Evolutionary conservation across 495 filamentous ascomycete species (phyloP).

Genomic region (Penicillium turbatum): DNA sequence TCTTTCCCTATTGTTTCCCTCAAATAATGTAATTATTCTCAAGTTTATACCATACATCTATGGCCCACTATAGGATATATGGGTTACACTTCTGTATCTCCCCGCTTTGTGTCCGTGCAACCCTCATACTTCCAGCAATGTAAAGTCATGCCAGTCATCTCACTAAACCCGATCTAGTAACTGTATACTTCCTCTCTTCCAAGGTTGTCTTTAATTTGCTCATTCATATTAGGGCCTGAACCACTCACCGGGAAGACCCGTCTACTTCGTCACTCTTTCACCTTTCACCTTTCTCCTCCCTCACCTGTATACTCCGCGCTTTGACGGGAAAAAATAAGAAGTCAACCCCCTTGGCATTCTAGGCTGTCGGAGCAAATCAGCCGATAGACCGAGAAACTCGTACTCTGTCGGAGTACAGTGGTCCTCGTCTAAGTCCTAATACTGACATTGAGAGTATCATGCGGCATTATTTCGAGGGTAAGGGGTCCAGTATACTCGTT

Average conservation of each 20-base stretch:
- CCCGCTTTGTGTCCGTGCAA: neutral
- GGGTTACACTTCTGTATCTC: neutral
- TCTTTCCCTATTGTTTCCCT: neutral
- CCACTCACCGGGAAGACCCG: slow-evolving; percentile 11
- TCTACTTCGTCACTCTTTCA: neutral
- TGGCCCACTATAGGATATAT: neutral
- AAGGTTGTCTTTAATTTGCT: neutral
- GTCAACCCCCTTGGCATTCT: slow-evolving; percentile 5
- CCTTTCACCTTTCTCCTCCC: neutral
- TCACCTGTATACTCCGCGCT: neutral
- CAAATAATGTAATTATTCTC: too few species aligned
- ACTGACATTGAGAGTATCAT: neutral
- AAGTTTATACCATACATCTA: too few species aligned
- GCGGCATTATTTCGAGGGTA: neutral
- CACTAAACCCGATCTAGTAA: too few species aligned
- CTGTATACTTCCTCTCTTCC: too few species aligned
- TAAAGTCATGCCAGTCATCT: too few species aligned
- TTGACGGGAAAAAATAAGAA: neutral
- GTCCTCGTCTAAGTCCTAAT: slow-evolving; percentile 5
- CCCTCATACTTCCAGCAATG: neutral
- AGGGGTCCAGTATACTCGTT: neutral
- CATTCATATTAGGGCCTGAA: neutral
- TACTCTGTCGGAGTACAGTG: slow-evolving; percentile 23
- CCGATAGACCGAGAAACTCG: slow-evolving; percentile 8
- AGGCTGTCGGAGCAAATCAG: slow-evolving; percentile 8